Conservation (phyloP, 495 filamentous ascomycete species). For the Friedmanniomyces endolithicus region DNA sequence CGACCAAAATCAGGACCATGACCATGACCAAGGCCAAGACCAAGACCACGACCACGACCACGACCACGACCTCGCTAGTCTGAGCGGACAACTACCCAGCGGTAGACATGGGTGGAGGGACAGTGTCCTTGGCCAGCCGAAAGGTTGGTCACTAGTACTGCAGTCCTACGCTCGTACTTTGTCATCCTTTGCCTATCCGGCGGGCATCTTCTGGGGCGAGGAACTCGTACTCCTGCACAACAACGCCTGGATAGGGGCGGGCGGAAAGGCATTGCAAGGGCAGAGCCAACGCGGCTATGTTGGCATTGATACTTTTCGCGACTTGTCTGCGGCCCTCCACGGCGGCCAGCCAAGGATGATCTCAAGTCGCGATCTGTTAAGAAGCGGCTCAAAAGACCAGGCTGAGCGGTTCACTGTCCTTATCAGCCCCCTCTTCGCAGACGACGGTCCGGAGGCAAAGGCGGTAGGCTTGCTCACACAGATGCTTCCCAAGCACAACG, state of each 20-base stretch:
- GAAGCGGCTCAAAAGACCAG: constrained; percentile 2
- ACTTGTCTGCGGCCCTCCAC: constrained; percentile 13
- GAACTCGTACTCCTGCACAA: constrained; percentile 24
- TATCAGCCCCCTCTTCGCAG: constrained; percentile 24
- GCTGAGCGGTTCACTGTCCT: constrained; percentile 16
- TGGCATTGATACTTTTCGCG: constrained; percentile 13
- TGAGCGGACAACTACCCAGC: background rate
- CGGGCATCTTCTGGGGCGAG: constrained; percentile 27
- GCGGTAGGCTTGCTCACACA: constrained; percentile 25
- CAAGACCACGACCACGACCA: too few relatives aligned
- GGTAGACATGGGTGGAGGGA: background rate
- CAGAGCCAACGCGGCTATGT: constrained; percentile 16
- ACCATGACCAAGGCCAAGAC: too few relatives aligned
- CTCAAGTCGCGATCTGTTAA: constrained; percentile 17
- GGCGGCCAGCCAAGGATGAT: constrained; percentile 5
- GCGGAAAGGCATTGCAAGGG: constrained; percentile 3
- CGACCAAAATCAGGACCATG: too few relatives aligned
- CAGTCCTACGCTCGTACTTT: constrained; percentile 20
- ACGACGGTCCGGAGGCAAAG: background rate
- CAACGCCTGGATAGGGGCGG: constrained; percentile 22
- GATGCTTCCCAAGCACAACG: constrained; percentile 5
- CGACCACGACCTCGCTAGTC: too few relatives aligned
- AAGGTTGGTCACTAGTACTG: constrained; percentile 23
- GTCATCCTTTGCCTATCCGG: constrained; percentile 23
- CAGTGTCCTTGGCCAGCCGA: constrained; percentile 20